These are phyloP conservation scores for Suillus sp. DNA, from an alignment of 768 basidiomycete species.

Conservation along the genomic window DNA sequence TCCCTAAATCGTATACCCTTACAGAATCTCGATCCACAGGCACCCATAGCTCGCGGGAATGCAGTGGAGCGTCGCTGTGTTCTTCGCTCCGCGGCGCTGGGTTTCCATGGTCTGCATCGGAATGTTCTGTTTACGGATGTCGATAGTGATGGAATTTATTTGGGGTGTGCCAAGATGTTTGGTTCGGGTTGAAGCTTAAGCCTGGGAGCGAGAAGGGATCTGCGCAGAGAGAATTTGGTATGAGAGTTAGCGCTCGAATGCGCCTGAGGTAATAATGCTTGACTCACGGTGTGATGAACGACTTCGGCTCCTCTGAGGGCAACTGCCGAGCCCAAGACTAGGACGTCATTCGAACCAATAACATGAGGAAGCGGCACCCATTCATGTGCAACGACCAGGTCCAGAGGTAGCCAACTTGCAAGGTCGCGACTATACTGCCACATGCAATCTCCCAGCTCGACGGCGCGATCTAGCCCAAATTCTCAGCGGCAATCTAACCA, in stretches of 20 bases:
- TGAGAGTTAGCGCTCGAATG: constrained; percentile 2
- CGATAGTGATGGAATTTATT: constrained; percentile 4
- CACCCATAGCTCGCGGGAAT: constrained; percentile 11
- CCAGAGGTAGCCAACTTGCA: not conserved
- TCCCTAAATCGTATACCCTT: constrained; percentile 7
- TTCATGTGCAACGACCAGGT: not conserved
- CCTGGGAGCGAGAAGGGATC: constrained; percentile 4
- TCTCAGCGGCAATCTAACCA: not conserved
- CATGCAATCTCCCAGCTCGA: not conserved
- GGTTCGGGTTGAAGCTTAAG: not conserved
- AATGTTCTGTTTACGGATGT: constrained; percentile 1
- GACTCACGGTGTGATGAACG: not conserved
- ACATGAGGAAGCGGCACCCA: not conserved
- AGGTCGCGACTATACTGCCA: not conserved
- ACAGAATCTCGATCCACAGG: constrained; percentile 11
- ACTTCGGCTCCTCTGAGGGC: not conserved
- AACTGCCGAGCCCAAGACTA: not conserved
- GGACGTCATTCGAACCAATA: not conserved
- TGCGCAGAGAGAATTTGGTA: constrained; percentile 4
- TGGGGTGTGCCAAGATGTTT: constrained; percentile 5
- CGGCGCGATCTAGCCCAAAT: not conserved
- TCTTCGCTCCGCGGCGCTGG: constrained; percentile 10
- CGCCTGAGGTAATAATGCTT: not conserved
- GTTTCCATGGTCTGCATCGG: constrained; percentile 7
- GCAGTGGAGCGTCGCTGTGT: constrained; percentile 7